Evolutionary conservation across 768 basidiomycete genomes (phyloP), one percentile per base, ranked within the genome.

Genomic region (Tricholoma hemisulphureum): DNA sequence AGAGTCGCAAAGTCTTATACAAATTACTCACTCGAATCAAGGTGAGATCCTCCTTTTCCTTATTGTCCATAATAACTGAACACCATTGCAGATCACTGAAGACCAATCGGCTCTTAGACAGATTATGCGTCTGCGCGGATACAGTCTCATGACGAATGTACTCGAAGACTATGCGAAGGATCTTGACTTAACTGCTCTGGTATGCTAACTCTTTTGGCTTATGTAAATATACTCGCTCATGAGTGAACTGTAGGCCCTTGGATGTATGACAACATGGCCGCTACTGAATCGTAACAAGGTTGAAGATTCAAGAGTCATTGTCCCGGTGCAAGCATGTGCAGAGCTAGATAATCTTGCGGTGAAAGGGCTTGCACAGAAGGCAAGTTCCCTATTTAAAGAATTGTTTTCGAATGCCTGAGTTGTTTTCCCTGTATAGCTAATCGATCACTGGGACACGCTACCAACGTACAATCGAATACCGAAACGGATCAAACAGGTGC

Each of bases 101-200:
- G 93, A 96, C 59, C 80, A 84, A 43, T 78, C 84, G 0, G 85
- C 93, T 11, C 76, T 94, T 23, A 80, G 92, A 28, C 86, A 93
- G 69, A 80, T 98, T 49, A 89, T 97, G 85, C 88, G 94, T 4
- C 76, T 98, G 66, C 93, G 97, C 67, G 95, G 95, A 2, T 91
- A 95, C 69, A 91, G 88, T 72, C 76, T 95, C 14, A 95, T 98
- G 93, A 88, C 85, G 45, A 92, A 90, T 66, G 80, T 98, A 35
- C 74, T 98, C 28, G 84, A 89, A 34, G 94, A 98, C 65, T 77
- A 93, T 62, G 67, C 67, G 10, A 76, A 80, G 16, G 93, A 98
- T 66, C 49, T 75, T 29, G 91, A 95, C 37, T 75, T 96, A 37
- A 72, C 86, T n/a, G 71, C 79, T 11, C 71, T 88, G 63, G 95